Evolutionary conservation across 345 rosid genomes (phyloP).

Genomic region (Turritis glabra): DNA sequence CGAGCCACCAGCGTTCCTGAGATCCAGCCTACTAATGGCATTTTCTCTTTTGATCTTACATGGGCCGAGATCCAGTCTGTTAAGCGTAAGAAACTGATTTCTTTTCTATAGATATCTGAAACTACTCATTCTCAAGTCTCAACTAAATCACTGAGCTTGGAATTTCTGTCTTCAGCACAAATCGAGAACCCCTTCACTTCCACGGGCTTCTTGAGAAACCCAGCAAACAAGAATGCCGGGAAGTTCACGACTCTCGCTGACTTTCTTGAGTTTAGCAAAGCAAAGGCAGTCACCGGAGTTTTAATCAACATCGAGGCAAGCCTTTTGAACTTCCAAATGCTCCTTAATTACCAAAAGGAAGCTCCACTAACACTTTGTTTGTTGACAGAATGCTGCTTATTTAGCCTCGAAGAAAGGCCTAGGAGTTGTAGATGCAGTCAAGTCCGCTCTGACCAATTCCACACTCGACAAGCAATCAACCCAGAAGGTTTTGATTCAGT

Average conservation of each 20-base stretch:
- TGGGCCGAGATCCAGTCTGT: slow-evolving; percentile 85
- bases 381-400: slow-evolving; percentile 80
- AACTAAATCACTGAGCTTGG: neutral
- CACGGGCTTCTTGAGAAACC: slow-evolving; percentile 51
- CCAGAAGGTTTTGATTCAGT: slow-evolving; percentile 69
- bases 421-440: slow-evolving; percentile 53
- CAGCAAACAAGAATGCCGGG: slow-evolving; percentile 64
- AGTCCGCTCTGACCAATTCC: slow-evolving; percentile 59
- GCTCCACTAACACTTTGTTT: neutral
- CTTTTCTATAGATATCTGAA: neutral
- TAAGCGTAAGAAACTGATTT: slow-evolving; percentile 50
- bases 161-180: slow-evolving; percentile 62
- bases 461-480: slow-evolving; percentile 68
- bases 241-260: slow-evolving; percentile 59
- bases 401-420: slow-evolving; percentile 80
- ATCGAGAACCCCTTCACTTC: slow-evolving; percentile 53
- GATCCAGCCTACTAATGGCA: slow-evolving; percentile 58
- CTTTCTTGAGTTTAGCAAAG: slow-evolving; percentile 73
- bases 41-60: slow-evolving; percentile 84
- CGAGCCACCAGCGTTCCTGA: slow-evolving; percentile 58
- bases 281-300: slow-evolving; percentile 71
- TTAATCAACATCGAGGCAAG: slow-evolving; percentile 70
- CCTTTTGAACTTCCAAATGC: neutral
- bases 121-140: neutral
- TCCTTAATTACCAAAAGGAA: neutral